These are phyloP conservation scores for Thalassia testudinum DNA, from an alignment of 116 monocot species.

Conservation along the genomic window DNA sequence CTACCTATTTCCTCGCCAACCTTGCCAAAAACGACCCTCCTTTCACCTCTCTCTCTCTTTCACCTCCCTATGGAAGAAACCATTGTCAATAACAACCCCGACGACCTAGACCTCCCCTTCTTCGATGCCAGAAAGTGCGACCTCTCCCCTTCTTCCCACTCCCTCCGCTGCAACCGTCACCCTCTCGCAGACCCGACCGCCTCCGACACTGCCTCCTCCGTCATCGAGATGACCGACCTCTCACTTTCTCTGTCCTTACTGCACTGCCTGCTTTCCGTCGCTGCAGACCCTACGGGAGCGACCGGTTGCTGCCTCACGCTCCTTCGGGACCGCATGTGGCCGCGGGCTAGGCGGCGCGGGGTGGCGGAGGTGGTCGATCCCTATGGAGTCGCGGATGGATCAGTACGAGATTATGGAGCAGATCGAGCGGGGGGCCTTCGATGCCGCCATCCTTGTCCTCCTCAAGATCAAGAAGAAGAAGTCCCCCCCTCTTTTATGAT, in stretches of 20 bases:
- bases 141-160: too few relatives aligned
- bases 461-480: conserved; percentile 89
- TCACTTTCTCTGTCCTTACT: not conserved
- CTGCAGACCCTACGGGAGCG: not conserved
- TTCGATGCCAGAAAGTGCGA: too few relatives aligned
- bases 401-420: conserved; percentile 98
- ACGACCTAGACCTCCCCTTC: not conserved
- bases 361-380: not conserved
- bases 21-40: not conserved
- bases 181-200: not conserved
- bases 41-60: not conserved
- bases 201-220: not conserved
- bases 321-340: too few relatives aligned
- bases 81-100: not conserved
- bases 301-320: not conserved
- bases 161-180: too few relatives aligned
- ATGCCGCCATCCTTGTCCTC: conserved; percentile 90
- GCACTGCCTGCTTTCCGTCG: not conserved
- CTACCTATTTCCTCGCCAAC: too few relatives aligned
- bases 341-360: too few relatives aligned
- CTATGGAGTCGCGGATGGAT: conserved; percentile 91
- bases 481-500: conserved; percentile 8
- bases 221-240: not conserved
- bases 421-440: conserved; percentile 93
- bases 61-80: not conserved